Conservation (phyloP, 2,329 filamentous ascomycete genomes). For the Helicocarpus griseus region DNA sequence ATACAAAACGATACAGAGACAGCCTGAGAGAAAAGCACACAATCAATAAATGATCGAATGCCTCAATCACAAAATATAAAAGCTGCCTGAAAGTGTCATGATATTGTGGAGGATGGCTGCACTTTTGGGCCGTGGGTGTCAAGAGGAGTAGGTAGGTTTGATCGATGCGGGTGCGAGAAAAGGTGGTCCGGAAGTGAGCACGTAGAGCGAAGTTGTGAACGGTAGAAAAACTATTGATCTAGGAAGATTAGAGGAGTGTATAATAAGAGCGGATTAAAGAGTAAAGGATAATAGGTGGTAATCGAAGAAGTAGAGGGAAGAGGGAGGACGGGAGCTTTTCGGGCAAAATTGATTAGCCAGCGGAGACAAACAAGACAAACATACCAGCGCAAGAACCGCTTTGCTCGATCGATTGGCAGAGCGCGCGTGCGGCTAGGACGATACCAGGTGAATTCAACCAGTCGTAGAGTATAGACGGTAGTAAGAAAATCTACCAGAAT, state of each 20-base stretch:
- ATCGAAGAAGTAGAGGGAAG: background rate
- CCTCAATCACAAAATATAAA: background rate
- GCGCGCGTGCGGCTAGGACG: background rate
- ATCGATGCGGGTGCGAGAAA: background rate
- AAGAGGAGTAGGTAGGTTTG: background rate
- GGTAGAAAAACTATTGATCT: background rate
- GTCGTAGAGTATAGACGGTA: background rate
- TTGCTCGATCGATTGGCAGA: background rate
- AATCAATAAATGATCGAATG: background rate
- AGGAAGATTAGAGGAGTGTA: background rate
- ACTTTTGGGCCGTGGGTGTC: background rate
- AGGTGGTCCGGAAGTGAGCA: background rate
- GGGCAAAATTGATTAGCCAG: background rate
- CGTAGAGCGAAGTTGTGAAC: background rate
- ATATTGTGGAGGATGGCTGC: background rate
- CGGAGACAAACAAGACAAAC: conserved; percentile 2
- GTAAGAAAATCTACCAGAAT: background rate
- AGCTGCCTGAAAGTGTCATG: no score
- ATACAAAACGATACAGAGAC: background rate
- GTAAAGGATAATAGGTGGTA: background rate
- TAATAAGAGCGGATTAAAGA: background rate
- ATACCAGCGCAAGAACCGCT: background rate
- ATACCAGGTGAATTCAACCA: background rate
- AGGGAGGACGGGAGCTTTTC: background rate
- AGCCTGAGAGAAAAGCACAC: background rate